Conservation (phyloP, 2,329 filamentous ascomycete species). For the Aspergillus vadensis region DNA sequence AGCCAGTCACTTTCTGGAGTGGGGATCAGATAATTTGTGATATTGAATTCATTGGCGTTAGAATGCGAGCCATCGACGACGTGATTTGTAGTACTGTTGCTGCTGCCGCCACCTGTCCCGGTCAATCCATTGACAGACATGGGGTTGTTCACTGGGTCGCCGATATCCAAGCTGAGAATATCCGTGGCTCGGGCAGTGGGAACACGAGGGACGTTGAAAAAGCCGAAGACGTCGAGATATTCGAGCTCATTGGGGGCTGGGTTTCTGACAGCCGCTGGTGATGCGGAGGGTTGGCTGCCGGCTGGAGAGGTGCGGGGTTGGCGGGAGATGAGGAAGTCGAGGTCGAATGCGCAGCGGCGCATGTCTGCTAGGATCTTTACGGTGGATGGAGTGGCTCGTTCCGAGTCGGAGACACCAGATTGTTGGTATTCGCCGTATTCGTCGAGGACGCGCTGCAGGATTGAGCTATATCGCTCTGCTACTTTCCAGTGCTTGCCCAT, state of each 20-base stretch:
- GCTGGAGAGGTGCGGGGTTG: conserved; percentile 61
- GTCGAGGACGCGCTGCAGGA: conserved; percentile 80
- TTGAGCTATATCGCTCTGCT: conserved; percentile 75
- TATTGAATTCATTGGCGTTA: conserved; percentile 45
- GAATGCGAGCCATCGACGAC: conserved; percentile 25
- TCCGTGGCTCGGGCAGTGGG: conserved; percentile 44
- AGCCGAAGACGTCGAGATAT: conserved; percentile 90
- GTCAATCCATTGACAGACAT: conserved; percentile 43
- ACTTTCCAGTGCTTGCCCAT: conserved; percentile 87
- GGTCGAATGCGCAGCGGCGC: conserved; percentile 84
- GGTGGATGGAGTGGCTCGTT: conserved; percentile 75
- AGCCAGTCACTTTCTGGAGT: conserved; percentile 52
- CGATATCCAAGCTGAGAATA: conserved; percentile 29
- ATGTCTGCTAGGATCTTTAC: conserved; percentile 89
- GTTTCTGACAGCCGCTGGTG: conserved; percentile 54
- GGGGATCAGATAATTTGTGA: conserved; percentile 50
- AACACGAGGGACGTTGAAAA: conserved; percentile 86
- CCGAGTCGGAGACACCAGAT: conserved; percentile 60
- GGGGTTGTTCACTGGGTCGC: conserved; percentile 31
- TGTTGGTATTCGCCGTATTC: conserved; percentile 80
- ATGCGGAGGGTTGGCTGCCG: conserved; percentile 32
- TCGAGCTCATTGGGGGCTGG: conserved; percentile 82
- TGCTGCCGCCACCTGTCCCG: conserved; percentile 2
- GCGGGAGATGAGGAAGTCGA: conserved; percentile 84
- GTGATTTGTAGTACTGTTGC: conserved; percentile 1